These are phyloP conservation scores for Lipomyces mesembrius DNA, from an alignment of 805 yeast genomes.

Conservation along the genomic window DNA sequence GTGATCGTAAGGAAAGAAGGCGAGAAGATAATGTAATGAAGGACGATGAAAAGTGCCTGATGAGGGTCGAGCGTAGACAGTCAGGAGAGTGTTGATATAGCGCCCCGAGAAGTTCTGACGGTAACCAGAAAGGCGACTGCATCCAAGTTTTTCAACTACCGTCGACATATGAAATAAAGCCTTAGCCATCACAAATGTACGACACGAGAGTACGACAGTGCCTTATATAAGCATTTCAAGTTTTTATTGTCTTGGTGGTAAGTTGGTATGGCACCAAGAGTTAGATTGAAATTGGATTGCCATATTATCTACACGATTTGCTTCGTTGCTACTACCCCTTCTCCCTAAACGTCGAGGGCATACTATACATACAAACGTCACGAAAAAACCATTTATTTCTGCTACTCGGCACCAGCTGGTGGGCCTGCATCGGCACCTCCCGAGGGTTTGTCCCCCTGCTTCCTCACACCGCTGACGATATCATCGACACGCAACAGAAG, in stretches of 20 bases:
- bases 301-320: background rate
- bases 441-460: slow-evolving; percentile 37
- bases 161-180: too few relatives aligned
- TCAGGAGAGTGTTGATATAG: too few relatives aligned
- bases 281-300: background rate
- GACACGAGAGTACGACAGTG: too few relatives aligned
- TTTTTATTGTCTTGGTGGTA: background rate
- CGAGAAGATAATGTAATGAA: too few relatives aligned
- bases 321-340: background rate
- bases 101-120: too few relatives aligned
- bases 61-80: too few relatives aligned
- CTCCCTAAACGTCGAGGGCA: background rate
- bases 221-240: too few relatives aligned
- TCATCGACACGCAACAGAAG: slow-evolving; percentile 94
- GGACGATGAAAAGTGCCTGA: too few relatives aligned
- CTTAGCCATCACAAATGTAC: too few relatives aligned
- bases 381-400: background rate
- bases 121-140: too few relatives aligned
- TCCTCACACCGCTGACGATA: slow-evolving; percentile 93
- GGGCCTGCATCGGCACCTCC: slow-evolving; percentile 2
- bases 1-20: too few relatives aligned
- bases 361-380: background rate
- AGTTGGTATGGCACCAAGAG: background rate
- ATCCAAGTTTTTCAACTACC: too few relatives aligned
- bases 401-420: background rate